Conservation (phyloP, 108 stramenopile genomes). For the Aurantiochytrium sp. region DNA sequence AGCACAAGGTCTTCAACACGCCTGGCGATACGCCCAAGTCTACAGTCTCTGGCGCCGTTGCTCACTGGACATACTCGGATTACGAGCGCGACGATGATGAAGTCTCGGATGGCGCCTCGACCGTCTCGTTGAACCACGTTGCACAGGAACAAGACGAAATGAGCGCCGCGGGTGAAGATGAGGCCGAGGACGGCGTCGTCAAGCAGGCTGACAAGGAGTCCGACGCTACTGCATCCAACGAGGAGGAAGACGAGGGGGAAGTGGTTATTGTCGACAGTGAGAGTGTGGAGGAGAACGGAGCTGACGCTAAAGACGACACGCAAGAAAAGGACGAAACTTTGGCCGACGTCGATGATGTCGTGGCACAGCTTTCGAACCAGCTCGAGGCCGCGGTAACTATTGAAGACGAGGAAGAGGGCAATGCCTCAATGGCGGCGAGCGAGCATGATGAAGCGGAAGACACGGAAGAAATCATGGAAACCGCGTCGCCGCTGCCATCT, state of each 20-base stretch:
- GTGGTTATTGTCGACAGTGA: neutral
- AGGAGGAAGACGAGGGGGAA: neutral
- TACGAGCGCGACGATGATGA: slow-evolving; percentile 13
- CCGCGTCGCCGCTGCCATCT: too few species aligned
- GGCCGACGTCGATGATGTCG: neutral
- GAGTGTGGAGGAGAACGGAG: neutral
- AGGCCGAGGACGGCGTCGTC: neutral
- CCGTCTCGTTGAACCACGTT: neutral
- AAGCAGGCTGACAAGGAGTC: neutral
- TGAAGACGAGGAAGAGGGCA: neutral
- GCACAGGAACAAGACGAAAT: neutral
- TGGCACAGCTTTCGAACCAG: neutral
- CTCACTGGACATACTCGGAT: slow-evolving; percentile 12
- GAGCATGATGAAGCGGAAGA: too few species aligned
- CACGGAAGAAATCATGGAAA: too few species aligned
- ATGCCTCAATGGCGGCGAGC: neutral
- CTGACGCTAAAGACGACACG: neutral
- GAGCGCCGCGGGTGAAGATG: neutral
- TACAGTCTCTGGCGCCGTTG: neutral
- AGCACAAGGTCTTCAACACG: neutral
- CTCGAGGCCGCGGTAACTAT: neutral
- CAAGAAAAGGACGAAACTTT: neutral
- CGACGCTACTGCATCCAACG: too few species aligned
- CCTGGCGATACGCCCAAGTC: neutral
- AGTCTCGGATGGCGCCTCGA: neutral